Base-by-base conservation (phyloP, 2,329 filamentous ascomycete genomes). In the Xylaria sp. region DNA sequence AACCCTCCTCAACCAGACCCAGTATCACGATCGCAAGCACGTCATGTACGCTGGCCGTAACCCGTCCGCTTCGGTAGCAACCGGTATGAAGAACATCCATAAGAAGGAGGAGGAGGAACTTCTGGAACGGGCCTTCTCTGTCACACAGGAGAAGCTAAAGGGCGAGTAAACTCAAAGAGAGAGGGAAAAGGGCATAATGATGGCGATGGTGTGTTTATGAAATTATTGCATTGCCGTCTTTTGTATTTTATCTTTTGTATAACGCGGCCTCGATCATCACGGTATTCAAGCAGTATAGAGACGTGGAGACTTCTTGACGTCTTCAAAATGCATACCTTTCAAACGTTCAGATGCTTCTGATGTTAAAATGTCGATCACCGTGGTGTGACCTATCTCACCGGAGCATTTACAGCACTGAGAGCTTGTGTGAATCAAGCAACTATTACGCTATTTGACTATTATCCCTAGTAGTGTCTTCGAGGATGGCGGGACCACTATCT, bases 41-140 rank as follows among this genome's bases (percentile, higher is more conserved):
- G 94, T 97, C 79, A 93, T 97, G 89, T 99, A 98, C 81, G 96
- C 96, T 68, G 96, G 96, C 74, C 91, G 96, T 76, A 91, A 94
- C 82, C 95, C 95, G 43, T 97, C 93, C 78, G 95, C 96, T 18
- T 95, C 91, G 72, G 95, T 98, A 30, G 96, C 96, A 43, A 97
- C 95, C 63, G 96, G 96, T 81, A 83, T 96, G 78, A 99, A 99
- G 90, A 84, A 86, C 52, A 89, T 87, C 64, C 96, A 99, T 82
- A 83, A 90, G 82, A 97, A 95, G 87, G 96, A 99, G 85, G 96
- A 98, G 87, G 87, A 92, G 79, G 93, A 96, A 56, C 81, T 99
- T 74, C 82, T 95, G 73, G 83, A 90, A 78, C 85, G 82, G 81
- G 89, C 89, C 63, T 90, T 90, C 75, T 83, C 81, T 13, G 88